Evolutionary conservation across 1,284 basidiomycete species (phyloP).

Genomic region (Somion occarium): DNA sequence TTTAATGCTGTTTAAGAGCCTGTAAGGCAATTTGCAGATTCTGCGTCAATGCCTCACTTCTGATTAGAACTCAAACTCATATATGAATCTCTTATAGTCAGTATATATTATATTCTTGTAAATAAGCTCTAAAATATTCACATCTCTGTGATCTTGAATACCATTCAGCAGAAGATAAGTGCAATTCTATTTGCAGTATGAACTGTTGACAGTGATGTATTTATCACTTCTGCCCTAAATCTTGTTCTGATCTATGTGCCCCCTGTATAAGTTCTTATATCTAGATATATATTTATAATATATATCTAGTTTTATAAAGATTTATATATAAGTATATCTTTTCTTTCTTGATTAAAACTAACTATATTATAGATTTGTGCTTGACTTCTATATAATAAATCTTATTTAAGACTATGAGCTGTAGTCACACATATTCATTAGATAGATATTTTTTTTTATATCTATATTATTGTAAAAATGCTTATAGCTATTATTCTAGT

Average conservation of each 20-base stretch:
- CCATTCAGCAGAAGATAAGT: conserved; percentile 39
- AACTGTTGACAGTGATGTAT: conserved; percentile 51
- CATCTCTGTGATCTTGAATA: conserved; percentile 51
- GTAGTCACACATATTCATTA: conserved; percentile 64
- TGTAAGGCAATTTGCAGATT: conserved; percentile 41
- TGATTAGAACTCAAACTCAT: background rate
- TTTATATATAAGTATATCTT: conserved; percentile 40
- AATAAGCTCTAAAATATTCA: conserved; percentile 48
- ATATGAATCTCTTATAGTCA: conserved; percentile 22
- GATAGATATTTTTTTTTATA: conserved; percentile 30
- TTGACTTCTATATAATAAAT: conserved; percentile 57
- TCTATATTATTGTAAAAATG: no score
- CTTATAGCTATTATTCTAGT: conserved; percentile 32
- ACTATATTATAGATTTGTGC: conserved; percentile 47
- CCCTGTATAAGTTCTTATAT: conserved; percentile 58
- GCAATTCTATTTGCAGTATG: conserved; percentile 39
- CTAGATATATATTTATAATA: conserved; percentile 53
- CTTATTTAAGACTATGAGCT: conserved; percentile 44
- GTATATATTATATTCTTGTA: conserved; percentile 48
- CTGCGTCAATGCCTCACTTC: background rate
- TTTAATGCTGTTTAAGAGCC: conserved; percentile 47
- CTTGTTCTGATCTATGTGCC: conserved; percentile 51
- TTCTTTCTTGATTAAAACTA: background rate
- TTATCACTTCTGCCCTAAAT: conserved; percentile 43
- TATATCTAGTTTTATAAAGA: conserved; percentile 61